Evolutionary conservation across 1,139 yeast genomes (phyloP), one percentile per base, ranked within the genome.

Genomic region (Protomyces pachydermus): DNA sequence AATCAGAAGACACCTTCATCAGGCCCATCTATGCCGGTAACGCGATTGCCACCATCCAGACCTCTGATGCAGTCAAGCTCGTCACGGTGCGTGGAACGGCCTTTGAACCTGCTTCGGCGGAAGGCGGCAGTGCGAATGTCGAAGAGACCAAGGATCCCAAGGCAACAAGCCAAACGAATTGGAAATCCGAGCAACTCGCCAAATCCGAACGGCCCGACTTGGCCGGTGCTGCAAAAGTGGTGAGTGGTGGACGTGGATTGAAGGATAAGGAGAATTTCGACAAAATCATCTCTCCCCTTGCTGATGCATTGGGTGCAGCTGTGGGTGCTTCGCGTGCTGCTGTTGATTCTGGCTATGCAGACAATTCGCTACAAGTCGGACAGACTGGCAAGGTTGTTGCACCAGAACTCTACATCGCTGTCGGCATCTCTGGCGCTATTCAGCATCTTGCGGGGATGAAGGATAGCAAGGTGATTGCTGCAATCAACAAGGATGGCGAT

Each of bases 361-460:
- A 93, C 74, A 93, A 93, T 77, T 91, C 98, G n/a, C 82, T 93
- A 70, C 98, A 93, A 78, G 93, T 93, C 67, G 98, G 98, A 64
- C 98, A 93, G 78, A 93, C 98, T 12, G 98, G 98, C 72, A 93
- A 93, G 75, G 91, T 91, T 64, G 96, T 93, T 60, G 98, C 98
- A 2, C 98, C 98, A 18, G 97, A 91, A 52, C 82, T 91, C 71
- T 93, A 93, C 75, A 76, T 93, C 65, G 98, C 97, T 3, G 85
- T 91, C 54, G 98, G 98, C 69, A 84, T 93, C 66, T 88, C 96
- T 35, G 98, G 98, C 68, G 98, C 98, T 53, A 93, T 93, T 71
- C 98, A 93, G 58, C 98, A 93, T 77, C 80, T 93, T 74, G 98
- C 98, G 0, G 98, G 98, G 69, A 93, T 93, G 97, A 91, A 91